A percentile compares a stretch with the other conserved stretches of the same genome.
These are phyloP conservation scores for Trichoderma hamatum DNA, from an alignment of 2,329 filamentous ascomycete genomes.

Conservation along the genomic window DNA sequence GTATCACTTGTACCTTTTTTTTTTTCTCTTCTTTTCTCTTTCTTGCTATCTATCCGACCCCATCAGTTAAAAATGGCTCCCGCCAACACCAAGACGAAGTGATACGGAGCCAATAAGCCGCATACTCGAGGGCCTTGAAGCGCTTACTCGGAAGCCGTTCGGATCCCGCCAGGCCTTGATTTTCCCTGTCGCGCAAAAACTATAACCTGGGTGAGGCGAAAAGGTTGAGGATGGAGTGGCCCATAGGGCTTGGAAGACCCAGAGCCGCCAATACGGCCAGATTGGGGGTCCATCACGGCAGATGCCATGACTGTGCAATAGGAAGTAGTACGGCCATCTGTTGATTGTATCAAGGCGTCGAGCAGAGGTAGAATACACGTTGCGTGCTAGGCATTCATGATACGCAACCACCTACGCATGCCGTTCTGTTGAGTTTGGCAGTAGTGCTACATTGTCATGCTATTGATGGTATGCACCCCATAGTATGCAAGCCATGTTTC, in stretches of 20 bases:
- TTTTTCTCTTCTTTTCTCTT: not conserved
- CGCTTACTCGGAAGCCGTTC: not conserved
- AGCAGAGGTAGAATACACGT: no score
- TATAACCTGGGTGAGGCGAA: not conserved
- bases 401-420: no score
- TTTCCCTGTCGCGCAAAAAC: not conserved
- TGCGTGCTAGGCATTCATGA: no score
- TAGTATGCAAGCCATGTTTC: no score
- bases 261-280: no score
- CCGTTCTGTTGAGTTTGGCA: no score
- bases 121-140: not conserved
- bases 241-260: not conserved
- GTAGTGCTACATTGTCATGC: no score
- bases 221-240: not conserved
- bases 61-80: not conserved
- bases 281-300: no score
- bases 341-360: no score
- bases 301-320: no score
- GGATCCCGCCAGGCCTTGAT: not conserved
- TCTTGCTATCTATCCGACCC: not conserved
- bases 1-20: not conserved
- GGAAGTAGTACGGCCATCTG: no score
- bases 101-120: slow-evolving; percentile 13
- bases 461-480: not conserved
- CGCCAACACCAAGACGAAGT: not conserved